Evolutionary conservation across 257 asterid species (phyloP), one percentile per base, ranked within the genome.

Genomic region (Lavandula angustifolia): DNA sequence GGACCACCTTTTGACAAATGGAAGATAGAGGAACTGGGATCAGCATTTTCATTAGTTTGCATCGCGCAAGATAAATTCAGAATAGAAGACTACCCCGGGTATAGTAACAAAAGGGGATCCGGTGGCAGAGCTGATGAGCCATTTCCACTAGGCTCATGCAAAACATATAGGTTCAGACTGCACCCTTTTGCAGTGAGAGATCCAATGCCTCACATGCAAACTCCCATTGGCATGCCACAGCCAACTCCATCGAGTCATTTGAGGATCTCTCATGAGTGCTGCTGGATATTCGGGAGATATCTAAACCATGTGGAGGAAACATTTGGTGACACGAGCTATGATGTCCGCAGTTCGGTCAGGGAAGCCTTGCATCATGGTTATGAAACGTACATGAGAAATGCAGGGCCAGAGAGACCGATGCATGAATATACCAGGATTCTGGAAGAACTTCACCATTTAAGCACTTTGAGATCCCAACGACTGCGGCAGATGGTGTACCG

Each of bases 61-160:
- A 13, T 68, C 5, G 76, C 47, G 0, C 41, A 77, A 13, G 80
- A 65, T 37, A 75, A 77, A 8, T 85, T 85, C 80, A 53, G 47
- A 31, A 79, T 47, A 31, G 29, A 63, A n/a, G 84, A 81, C 53
- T 85, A 78, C 73, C 84, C 84, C 6, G 82, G 90, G 17, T 86
- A 86, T 73, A 37, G 12, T 11, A 69, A 83, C 54, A 86, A 86
- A 65, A 72, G 83, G 68, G 94, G 90, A 13, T 74, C 73, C 9
- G 73, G 88, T 16, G 18, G 43, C 13, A 69, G 74, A 48, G 64
- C 83, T 7, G 87, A 86, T 4, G 69, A 79, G 41, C 62, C 86
- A 9, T 85, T 86, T 43, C 75, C 47, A 3, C 56, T 86, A 34
- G 75, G 88, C 0, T 55, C 80, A 42, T 81, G 82, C 68, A 37